Percentiles rank a stretch among this genome's conserved stretches.
These are phyloP conservation scores for Malus sylvestris DNA, from an alignment of 306 rosid genomes.

Conservation along the genomic window DNA sequence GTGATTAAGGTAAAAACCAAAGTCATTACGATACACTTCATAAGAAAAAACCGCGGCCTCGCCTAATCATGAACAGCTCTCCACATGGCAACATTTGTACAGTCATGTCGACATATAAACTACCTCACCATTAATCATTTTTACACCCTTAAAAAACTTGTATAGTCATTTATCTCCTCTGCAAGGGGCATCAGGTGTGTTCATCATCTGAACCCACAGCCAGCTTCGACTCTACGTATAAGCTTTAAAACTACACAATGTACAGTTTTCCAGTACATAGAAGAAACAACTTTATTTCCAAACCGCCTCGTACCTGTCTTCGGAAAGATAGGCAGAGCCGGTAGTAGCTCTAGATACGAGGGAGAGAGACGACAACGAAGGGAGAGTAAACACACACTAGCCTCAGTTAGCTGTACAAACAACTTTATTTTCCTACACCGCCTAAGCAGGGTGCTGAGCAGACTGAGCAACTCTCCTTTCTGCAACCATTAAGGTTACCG, in stretches of 20 bases:
- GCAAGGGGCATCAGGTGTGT: conserved; percentile 42
- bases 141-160: conserved; percentile 55
- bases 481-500: conserved; percentile 30
- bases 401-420: conserved; percentile 97
- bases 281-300: conserved; percentile 57
- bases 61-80: conserved; percentile 53
- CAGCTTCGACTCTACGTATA: conserved; percentile 62
- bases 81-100: conserved; percentile 72
- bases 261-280: conserved; percentile 75
- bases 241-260: conserved; percentile 71
- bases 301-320: conserved; percentile 35
- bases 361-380: conserved; percentile 15
- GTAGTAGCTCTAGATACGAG: conserved; percentile 33
- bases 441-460: conserved; percentile 66
- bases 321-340: conserved; percentile 27
- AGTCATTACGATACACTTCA: conserved; percentile 49
- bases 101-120: conserved; percentile 49
- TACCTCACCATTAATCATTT: conserved; percentile 57
- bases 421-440: conserved; percentile 43
- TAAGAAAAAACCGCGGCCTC: conserved; percentile 37
- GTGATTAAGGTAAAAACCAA: conserved; percentile 4
- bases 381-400: conserved; percentile 58
- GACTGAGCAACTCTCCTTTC: conserved; percentile 97
- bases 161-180: conserved; percentile 58
- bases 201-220: conserved; percentile 43